phyloP scores from a whole-genome alignment of 495 filamentous ascomycete genomes.

The Corynascus novoguineensis region DNA sequence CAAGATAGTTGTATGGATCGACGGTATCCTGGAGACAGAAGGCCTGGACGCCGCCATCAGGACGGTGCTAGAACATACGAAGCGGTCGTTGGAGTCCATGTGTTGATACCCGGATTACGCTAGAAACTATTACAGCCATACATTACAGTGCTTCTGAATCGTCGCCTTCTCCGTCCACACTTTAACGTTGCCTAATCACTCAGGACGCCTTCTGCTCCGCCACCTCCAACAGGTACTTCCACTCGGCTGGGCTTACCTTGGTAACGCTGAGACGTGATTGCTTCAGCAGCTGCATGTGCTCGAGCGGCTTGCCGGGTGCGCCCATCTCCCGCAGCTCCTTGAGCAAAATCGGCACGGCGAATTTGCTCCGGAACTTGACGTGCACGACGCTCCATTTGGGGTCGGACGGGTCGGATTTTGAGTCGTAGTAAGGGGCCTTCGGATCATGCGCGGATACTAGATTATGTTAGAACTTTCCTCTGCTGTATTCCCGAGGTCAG shows the following conservation, averaged over 20 bases:
- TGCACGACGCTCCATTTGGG: constrained; percentile 88
- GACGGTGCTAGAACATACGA: constrained; percentile 59
- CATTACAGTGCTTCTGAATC: neutral
- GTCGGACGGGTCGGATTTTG: constrained; percentile 62
- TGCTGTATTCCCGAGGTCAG: neutral
- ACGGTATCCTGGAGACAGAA: constrained; percentile 47
- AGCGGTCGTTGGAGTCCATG: constrained; percentile 23
- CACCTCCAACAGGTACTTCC: constrained; percentile 67
- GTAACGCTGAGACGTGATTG: constrained; percentile 78
- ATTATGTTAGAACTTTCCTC: neutral
- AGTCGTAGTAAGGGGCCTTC: constrained; percentile 74
- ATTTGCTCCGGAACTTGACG: constrained; percentile 78
- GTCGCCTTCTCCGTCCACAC: neutral
- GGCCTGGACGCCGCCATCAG: constrained; percentile 61
- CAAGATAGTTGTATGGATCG: constrained; percentile 57
- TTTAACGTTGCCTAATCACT: neutral
- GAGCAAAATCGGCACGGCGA: constrained; percentile 64
- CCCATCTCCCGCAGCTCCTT: constrained; percentile 64
- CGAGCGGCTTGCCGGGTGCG: constrained; percentile 57
- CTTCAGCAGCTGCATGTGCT: constrained; percentile 77
- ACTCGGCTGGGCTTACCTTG: constrained; percentile 65
- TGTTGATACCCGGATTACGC: constrained; percentile 21
- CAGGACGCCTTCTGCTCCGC: constrained; percentile 38
- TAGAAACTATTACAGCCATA: neutral
- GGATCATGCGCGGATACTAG: constrained; percentile 76